Evolutionary conservation across 2,329 filamentous ascomycete species (phyloP), one percentile per base, ranked within the genome.

Genomic region (Ophiocordyceps camponoti-rufipedis): DNA sequence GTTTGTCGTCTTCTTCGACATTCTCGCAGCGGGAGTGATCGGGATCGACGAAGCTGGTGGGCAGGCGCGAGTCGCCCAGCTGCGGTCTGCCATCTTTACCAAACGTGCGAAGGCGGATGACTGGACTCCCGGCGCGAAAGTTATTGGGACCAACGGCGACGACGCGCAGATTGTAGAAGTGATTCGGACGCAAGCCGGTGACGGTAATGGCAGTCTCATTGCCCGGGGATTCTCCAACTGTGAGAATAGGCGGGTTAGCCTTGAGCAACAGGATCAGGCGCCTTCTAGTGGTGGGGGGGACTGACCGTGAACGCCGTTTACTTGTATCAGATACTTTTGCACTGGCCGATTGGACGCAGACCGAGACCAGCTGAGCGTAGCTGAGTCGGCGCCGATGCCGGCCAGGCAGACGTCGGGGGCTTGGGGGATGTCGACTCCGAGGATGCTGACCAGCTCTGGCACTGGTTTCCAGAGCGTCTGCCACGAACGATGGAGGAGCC

Each of bases 361-460:
- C 48, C 80, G 75, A 49, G 87, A 85, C 91, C 91, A 98, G 61
- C 88, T 87, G 41, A 98, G 71, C 29, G 88, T 84, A 31, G 93
- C 84, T 47, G 87, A 85, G 59, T 93, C 85, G 28, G 85, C 74
- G 53, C 82, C 84, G 54, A 98, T 91, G 50, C 84, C 86, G 46
- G 89, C 86, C 32, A 98, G 76, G 45, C 87, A 94, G 39, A 96
- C 83, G 58, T 88, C 80, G 45, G 91, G 91, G 23, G 85, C 74
- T 50, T 87, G 81, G 49, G 91, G 91, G 44, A 98, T 89, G 58
- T 98, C 91, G 59, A 96, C 80, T 48, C 89, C 88, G 43, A 98
- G 78, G 44, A 95, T 85, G 54, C 80, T 80, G 55, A 96, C 88
- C 43, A 98, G 76, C 51, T 94, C 80, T 47, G 89, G 85, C 47